These are phyloP conservation scores for Calamus simplicifolius DNA, from an alignment of 176 grass and related monocot species.

Conservation along the genomic window DNA sequence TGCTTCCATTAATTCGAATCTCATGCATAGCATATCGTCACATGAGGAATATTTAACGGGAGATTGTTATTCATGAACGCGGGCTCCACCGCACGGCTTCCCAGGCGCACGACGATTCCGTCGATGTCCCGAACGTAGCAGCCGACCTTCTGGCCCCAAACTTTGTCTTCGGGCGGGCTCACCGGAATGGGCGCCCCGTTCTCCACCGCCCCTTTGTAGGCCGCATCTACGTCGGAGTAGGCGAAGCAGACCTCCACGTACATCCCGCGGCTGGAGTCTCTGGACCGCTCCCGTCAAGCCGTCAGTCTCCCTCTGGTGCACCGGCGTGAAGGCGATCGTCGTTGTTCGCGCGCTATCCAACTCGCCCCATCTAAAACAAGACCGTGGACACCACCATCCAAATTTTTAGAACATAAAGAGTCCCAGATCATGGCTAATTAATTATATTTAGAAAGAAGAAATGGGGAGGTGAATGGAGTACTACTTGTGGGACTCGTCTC, in stretches of 20 bases:
- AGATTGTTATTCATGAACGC: no score
- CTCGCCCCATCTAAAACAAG: conserved; percentile 51
- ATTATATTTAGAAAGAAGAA: background rate
- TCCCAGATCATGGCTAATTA: no score
- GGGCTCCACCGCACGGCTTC: conserved; percentile 24
- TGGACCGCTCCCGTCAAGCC: conserved; percentile 40
- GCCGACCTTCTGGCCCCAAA: conserved; percentile 78
- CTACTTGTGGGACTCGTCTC: conserved; percentile 46
- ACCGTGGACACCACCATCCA: background rate
- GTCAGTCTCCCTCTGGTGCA: conserved; percentile 74
- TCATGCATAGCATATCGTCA: no score
- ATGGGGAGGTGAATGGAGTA: conserved; percentile 1
- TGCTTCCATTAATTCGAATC: no score
- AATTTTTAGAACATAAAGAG: no score
- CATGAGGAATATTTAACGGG: no score
- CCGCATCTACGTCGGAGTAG: conserved; percentile 65
- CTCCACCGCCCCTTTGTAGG: conserved; percentile 44
- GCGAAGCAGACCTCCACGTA: conserved; percentile 78
- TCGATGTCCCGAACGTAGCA: conserved; percentile 77
- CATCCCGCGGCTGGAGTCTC: conserved; percentile 17
- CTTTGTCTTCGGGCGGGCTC: conserved; percentile 50
- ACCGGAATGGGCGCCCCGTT: conserved; percentile 46
- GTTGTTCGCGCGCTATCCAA: conserved; percentile 72
- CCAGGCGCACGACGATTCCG: conserved; percentile 56
- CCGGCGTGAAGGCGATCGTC: conserved; percentile 75